A percentile compares a stretch with the other conserved stretches of the same genome.
These are phyloP conservation scores for Schizonepeta tenuifolia DNA, from an alignment of 257 asterid species.

Conservation along the genomic window DNA sequence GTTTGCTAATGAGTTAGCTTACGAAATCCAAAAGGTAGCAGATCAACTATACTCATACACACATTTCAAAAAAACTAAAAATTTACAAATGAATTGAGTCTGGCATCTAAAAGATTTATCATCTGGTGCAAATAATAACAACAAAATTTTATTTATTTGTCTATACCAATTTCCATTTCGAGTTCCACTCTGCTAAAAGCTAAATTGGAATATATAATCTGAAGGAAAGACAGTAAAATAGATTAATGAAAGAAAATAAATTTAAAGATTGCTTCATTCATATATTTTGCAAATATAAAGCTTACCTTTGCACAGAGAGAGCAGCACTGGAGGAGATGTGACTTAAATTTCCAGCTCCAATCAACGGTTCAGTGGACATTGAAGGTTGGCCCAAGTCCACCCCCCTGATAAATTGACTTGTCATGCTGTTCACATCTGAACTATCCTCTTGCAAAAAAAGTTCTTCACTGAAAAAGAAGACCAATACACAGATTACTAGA, in stretches of 20 bases:
- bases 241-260: neutral
- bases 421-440: conserved; percentile 64
- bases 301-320: conserved; percentile 60
- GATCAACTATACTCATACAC: neutral
- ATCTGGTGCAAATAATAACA: neutral
- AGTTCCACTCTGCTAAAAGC: neutral
- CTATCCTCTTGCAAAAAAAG: conserved; percentile 87
- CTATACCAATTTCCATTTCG: neutral
- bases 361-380: conserved; percentile 50
- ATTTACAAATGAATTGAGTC: neutral
- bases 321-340: conserved; percentile 54
- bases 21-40: neutral
- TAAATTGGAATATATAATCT: neutral
- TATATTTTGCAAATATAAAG: conserved; percentile 25
- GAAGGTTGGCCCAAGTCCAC: conserved; percentile 64
- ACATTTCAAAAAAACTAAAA: neutral
- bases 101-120: neutral
- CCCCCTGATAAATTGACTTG: conserved; percentile 69
- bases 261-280: neutral
- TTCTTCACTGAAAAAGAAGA: conserved; percentile 74
- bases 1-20: conserved; percentile 11
- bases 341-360: conserved; percentile 60
- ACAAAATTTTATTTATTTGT: neutral
- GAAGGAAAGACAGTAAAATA: neutral
- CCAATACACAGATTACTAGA: conserved; percentile 20